Percentiles rank a stretch among this genome's conserved stretches.
Evolutionary conservation across 345 rosid genomes (phyloP).

Genomic region (Citrus reticulata): DNA sequence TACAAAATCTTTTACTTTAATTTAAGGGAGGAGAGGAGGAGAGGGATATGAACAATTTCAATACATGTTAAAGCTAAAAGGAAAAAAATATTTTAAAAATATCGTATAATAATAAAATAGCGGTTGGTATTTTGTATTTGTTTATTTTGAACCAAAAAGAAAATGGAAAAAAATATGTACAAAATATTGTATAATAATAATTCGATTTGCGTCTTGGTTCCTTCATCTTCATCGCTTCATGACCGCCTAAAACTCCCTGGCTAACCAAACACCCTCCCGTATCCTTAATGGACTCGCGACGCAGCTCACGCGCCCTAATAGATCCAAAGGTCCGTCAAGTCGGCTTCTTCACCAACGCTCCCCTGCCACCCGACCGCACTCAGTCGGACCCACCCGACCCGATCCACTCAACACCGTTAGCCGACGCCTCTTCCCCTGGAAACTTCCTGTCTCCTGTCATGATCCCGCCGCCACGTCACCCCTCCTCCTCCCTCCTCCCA

Average conservation of each 20-base stretch:
- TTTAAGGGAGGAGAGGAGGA: too few species aligned
- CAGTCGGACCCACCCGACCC: conserved; percentile 37
- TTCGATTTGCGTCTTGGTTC: too few species aligned
- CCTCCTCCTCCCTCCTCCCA: conserved; percentile 40
- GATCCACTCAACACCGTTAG: conserved; percentile 21
- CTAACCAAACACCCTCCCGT: conserved; percentile 1
- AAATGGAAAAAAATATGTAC: too few species aligned
- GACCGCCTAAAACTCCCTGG: not conserved
- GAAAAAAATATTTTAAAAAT: too few species aligned
- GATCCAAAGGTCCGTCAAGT: conserved; percentile 91
- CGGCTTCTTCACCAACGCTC: conserved; percentile 65
- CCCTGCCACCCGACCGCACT: conserved; percentile 36
- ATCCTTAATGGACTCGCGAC: conserved; percentile 65
- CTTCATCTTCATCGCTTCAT: not conserved
- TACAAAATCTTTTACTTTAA: too few species aligned
- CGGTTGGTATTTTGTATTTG: too few species aligned
- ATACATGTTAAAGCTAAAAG: too few species aligned
- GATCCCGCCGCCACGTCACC: conserved; percentile 87
- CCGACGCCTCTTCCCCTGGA: conserved; percentile 51
- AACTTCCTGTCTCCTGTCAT: conserved; percentile 80
- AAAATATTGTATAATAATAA: too few species aligned
- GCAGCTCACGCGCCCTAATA: conserved; percentile 61
- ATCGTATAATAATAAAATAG: too few species aligned
- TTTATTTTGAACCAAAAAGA: too few species aligned
- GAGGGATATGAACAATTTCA: too few species aligned